A percentile compares a stretch with the other conserved stretches of the same genome.
Evolutionary conservation across 352 stramenopile genomes (phyloP).

Genomic region (Phytopythium cucurbitacearum): DNA sequence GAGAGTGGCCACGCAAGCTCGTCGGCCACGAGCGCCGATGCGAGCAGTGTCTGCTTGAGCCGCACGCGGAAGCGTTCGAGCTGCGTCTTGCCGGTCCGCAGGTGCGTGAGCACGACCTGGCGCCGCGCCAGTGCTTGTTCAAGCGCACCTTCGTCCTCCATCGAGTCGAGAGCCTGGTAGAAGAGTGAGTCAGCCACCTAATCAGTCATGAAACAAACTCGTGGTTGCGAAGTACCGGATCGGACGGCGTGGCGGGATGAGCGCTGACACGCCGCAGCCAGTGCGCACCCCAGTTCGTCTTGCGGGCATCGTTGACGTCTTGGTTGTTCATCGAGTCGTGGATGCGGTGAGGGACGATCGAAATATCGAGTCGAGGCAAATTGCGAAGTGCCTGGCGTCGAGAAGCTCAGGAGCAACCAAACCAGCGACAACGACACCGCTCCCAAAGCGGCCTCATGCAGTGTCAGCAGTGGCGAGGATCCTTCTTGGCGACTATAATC

Average conservation of each 20-base stretch:
- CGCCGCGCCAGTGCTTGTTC: background rate
- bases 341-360: background rate
- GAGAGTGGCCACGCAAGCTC: conserved; percentile 2
- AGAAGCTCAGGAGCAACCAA: background rate
- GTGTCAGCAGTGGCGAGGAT: too few species aligned
- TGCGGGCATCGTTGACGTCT: background rate
- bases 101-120: conserved; percentile 1
- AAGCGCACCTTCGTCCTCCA: background rate
- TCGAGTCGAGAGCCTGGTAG: too few species aligned
- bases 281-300: background rate
- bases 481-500: conserved; percentile 1
- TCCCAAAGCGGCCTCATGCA: too few species aligned
- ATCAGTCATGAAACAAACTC: too few species aligned
- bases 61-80: conserved; percentile 7
- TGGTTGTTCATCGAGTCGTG: conserved; percentile 4
- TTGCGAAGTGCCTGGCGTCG: background rate
- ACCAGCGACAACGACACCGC: too few species aligned
- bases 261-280: background rate
- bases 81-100: background rate
- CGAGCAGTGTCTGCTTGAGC: conserved; percentile 4
- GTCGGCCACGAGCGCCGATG: conserved; percentile 2
- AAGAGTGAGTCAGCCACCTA: too few species aligned
- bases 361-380: background rate
- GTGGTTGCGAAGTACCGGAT: too few species aligned
- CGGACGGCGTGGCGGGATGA: too few species aligned